phyloP scores from a whole-genome alignment of 495 filamentous ascomycete genomes.

The Chaetomidium leptoderma region DNA sequence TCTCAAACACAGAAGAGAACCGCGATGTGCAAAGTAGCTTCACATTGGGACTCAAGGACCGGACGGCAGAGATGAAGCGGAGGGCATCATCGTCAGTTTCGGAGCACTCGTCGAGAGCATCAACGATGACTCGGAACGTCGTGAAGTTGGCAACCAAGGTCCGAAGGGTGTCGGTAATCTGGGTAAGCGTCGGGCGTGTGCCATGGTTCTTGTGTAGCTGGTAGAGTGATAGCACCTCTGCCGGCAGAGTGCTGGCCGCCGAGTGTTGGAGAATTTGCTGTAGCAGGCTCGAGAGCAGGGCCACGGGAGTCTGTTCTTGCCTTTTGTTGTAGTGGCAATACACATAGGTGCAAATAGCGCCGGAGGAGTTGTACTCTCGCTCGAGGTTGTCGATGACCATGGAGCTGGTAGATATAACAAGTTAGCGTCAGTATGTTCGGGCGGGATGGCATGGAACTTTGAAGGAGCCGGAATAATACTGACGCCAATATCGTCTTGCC shows the following conservation, averaged over 20 bases:
- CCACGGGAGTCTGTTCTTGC: background rate
- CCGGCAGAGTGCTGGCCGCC: background rate
- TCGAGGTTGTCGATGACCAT: background rate
- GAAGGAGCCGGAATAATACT: no score
- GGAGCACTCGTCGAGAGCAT: conserved; percentile 7
- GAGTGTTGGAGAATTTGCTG: background rate
- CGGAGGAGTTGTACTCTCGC: background rate
- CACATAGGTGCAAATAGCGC: background rate
- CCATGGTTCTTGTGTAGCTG: background rate
- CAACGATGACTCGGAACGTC: background rate
- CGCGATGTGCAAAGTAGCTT: conserved; percentile 3
- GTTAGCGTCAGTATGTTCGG: no score
- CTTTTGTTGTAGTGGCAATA: background rate
- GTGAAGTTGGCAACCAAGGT: background rate
- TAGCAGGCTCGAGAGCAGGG: background rate
- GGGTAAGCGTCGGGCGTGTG: background rate
- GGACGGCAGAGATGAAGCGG: background rate
- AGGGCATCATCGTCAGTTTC: background rate
- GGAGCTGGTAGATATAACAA: no score
- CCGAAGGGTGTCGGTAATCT: background rate
- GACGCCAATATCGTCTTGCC: no score
- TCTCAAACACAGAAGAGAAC: background rate
- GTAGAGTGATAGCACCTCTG: background rate
- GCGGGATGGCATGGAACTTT: no score
- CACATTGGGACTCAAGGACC: background rate